Conservation (phyloP, 306 rosid species). For the Heteromeles arbutifolia region DNA sequence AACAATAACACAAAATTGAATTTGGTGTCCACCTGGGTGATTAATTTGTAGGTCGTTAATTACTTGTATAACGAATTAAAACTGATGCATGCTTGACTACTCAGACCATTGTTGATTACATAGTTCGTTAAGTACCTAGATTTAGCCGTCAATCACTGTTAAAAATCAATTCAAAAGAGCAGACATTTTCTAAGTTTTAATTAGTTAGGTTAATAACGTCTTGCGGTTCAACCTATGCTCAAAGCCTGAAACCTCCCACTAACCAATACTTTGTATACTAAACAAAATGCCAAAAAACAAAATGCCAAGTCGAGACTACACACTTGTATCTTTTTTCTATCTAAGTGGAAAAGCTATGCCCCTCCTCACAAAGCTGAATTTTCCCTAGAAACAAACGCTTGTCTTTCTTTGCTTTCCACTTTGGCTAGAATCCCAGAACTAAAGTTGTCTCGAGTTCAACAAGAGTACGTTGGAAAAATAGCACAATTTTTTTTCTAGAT, state of each 20-base stretch:
- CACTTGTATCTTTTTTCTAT: not conserved
- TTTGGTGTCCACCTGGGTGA: not conserved
- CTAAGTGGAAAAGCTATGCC: not conserved
- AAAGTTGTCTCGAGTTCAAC: not conserved
- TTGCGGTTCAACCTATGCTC: not conserved
- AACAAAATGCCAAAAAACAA: too few relatives aligned
- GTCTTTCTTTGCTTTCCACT: not conserved
- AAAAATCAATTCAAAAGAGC: not conserved
- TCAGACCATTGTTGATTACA: not conserved
- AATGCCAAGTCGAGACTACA: not conserved
- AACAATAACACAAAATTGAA: too few relatives aligned
- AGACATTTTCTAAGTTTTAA: not conserved
- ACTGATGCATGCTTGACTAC: not conserved
- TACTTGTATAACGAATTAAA: not conserved
- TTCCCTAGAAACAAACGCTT: not conserved
- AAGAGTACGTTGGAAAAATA: not conserved
- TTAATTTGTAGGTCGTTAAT: not conserved
- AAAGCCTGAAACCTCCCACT: not conserved
- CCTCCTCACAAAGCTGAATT: too few relatives aligned
- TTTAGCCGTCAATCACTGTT: not conserved
- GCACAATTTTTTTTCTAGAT: not conserved
- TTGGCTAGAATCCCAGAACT: constrained; percentile 3
- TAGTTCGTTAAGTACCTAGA: not conserved
- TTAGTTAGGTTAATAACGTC: constrained; percentile 8
- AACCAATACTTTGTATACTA: not conserved